Percentiles rank a stretch among this genome's conserved stretches.
phyloP scores from a whole-genome alignment of 352 stramenopile species.

The Phytophthora pisi region DNA sequence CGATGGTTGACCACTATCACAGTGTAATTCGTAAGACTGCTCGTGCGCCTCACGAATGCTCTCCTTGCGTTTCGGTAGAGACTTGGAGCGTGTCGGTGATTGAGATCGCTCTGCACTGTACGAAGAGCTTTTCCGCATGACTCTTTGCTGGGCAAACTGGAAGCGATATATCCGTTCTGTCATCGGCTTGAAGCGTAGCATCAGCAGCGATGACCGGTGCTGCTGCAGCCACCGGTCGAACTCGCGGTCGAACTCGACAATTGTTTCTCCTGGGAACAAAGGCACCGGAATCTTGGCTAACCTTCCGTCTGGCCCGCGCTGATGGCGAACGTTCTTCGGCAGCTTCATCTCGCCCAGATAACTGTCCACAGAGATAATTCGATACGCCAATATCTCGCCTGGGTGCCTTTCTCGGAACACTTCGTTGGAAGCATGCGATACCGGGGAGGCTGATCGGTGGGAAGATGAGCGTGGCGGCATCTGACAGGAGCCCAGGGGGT shows the following conservation, averaged over 20 bases:
- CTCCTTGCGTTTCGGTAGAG: not conserved
- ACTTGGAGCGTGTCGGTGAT: not conserved
- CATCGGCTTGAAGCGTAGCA: slow-evolving; percentile 9
- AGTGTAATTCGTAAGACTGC: not conserved
- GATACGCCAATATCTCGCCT: slow-evolving; percentile 17
- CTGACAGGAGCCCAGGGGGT: slow-evolving; percentile 10
- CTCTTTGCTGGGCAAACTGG: slow-evolving; percentile 23
- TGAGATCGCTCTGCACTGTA: not conserved
- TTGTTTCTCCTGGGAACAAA: slow-evolving; percentile 27
- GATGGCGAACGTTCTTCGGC: slow-evolving; percentile 9
- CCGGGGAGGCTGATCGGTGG: not conserved
- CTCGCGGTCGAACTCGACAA: slow-evolving; percentile 24
- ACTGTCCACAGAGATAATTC: slow-evolving; percentile 15
- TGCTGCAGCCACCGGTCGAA: slow-evolving; percentile 28
- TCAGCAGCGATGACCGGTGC: slow-evolving; percentile 20
- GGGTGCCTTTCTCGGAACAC: slow-evolving; percentile 5
- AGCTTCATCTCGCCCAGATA: slow-evolving; percentile 21
- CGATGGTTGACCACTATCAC: not conserved
- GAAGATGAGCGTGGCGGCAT: slow-evolving; percentile 13
- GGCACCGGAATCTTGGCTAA: slow-evolving; percentile 26
- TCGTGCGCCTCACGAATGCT: not conserved
- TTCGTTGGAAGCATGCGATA: not conserved
- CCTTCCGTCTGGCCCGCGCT: slow-evolving; percentile 7
- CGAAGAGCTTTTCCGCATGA: not conserved
- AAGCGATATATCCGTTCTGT: slow-evolving; percentile 31